Evolutionary conservation across 495 filamentous ascomycete species (phyloP).

Genomic region (Lophiostoma macrostomum): DNA sequence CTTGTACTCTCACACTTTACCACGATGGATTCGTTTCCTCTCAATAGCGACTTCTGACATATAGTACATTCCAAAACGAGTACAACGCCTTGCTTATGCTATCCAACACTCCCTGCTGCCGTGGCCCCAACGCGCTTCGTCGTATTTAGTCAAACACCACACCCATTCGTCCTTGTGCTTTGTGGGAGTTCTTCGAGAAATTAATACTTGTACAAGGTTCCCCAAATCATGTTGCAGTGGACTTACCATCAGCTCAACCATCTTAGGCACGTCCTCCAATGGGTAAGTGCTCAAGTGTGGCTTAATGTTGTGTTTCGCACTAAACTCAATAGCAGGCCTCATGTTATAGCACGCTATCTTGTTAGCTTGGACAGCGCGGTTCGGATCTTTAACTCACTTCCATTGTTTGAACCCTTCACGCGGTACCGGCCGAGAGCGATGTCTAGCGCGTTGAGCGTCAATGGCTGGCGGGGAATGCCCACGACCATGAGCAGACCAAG

Average conservation of each 20-base stretch:
- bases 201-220: not conserved
- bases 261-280: slow-evolving; percentile 34
- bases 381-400: slow-evolving; percentile 13
- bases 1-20: too few relatives aligned
- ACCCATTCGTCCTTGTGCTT: slow-evolving; percentile 29
- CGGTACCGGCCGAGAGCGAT: slow-evolving; percentile 26
- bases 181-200: slow-evolving; percentile 12
- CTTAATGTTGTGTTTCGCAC: slow-evolving; percentile 34
- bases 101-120: too few relatives aligned
- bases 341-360: slow-evolving; percentile 31
- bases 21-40: too few relatives aligned
- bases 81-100: not conserved
- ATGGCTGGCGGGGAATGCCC: slow-evolving; percentile 32
- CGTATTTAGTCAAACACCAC: slow-evolving; percentile 28
- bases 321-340: slow-evolving; percentile 33
- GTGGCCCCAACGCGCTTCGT: not conserved
- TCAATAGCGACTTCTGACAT: too few relatives aligned
- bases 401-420: slow-evolving; percentile 33
- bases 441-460: slow-evolving; percentile 33
- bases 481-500: slow-evolving; percentile 35
- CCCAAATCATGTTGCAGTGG: not conserved
- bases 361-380: not conserved
- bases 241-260: slow-evolving; percentile 37
- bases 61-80: too few relatives aligned
- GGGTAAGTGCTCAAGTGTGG: slow-evolving; percentile 32